phyloP scores from a whole-genome alignment of 495 filamentous ascomycete genomes.

The Haplographium delicatum region DNA sequence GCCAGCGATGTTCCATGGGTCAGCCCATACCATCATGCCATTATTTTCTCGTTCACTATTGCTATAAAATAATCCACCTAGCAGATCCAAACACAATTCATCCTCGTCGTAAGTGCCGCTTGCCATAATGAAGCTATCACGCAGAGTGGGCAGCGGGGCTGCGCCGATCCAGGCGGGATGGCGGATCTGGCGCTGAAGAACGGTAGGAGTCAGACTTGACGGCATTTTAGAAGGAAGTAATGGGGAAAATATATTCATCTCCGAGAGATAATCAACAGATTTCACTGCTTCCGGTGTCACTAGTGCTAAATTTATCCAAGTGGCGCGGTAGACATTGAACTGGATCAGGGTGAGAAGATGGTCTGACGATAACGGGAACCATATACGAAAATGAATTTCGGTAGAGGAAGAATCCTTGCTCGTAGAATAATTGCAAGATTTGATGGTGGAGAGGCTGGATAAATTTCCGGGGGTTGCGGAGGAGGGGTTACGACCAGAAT shows the following conservation, averaged over 20 bases:
- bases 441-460: background rate
- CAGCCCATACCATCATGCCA: conserved; percentile 40
- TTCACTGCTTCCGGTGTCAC: conserved; percentile 23
- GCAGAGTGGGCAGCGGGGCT: conserved; percentile 26
- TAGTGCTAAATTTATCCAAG: conserved; percentile 26
- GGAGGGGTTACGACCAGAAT: background rate
- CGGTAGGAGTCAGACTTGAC: conserved; percentile 19
- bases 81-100: conserved; percentile 41
- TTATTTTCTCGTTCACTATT: background rate
- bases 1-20: conserved; percentile 33
- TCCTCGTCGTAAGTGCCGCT: conserved; percentile 38
- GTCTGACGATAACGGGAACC: conserved; percentile 32
- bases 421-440: too few species aligned
- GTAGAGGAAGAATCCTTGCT: background rate
- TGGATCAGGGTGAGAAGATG: conserved; percentile 32
- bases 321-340: conserved; percentile 31
- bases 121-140: conserved; percentile 27
- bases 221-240: conserved; percentile 13
- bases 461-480: background rate
- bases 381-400: background rate
- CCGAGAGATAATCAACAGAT: conserved; percentile 13
- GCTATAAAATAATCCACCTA: conserved; percentile 34
- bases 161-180: conserved; percentile 32
- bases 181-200: conserved; percentile 15
- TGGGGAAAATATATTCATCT: background rate